A percentile compares a stretch with the other conserved stretches of the same genome.
Evolutionary conservation across 176 grass and related monocot genomes (phyloP).

Genomic region (Aegilops tauschii): DNA sequence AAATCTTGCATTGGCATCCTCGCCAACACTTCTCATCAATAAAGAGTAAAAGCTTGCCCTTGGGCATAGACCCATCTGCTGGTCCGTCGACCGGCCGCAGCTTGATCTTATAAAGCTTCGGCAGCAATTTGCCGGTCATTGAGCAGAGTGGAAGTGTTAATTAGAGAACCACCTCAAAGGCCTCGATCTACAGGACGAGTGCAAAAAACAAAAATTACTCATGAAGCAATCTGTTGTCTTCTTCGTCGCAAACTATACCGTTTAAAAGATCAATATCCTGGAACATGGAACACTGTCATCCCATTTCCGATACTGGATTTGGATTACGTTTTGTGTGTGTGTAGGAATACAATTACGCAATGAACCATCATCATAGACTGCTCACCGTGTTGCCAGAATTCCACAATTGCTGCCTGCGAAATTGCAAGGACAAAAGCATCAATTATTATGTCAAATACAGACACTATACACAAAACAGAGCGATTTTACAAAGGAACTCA

Average conservation of each 20-base stretch:
- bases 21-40: no score
- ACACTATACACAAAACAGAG: not conserved
- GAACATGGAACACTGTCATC: conserved; percentile 16
- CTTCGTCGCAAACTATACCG: conserved; percentile 87
- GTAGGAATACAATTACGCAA: not conserved
- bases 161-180: not conserved
- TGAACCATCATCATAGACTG: not conserved
- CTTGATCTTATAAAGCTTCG: no score
- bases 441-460: not conserved
- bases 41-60: no score
- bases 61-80: no score
- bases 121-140: no score
- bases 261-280: conserved; percentile 81
- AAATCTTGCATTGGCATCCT: no score
- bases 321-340: not conserved
- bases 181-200: not conserved
- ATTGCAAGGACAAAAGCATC: conserved; percentile 8
- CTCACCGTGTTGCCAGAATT: conserved; percentile 47
- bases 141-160: not conserved
- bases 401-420: conserved; percentile 53
- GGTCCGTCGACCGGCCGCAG: no score
- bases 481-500: no score
- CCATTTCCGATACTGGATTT: not conserved
- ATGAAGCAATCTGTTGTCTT: conserved; percentile 75
- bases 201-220: not conserved